Conservation (phyloP, 176 grass and related monocot genomes). For the Rhynchospora breviuscula region DNA sequence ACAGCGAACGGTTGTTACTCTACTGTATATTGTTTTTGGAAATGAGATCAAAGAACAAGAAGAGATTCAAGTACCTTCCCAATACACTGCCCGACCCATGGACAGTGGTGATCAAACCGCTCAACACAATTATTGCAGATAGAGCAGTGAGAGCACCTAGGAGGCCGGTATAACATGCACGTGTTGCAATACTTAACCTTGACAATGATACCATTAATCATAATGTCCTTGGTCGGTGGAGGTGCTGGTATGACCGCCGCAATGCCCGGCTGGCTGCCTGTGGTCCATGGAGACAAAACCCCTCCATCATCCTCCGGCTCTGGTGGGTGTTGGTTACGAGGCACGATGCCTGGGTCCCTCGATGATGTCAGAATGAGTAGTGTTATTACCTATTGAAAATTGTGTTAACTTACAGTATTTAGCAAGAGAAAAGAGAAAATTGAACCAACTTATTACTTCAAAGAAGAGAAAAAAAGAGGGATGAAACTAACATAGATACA, state of each 20-base stretch:
- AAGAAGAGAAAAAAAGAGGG: not conserved
- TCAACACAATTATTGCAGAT: conserved; percentile 97
- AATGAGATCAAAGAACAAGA: not conserved
- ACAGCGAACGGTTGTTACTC: not conserved
- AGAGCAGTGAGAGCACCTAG: conserved; percentile 84
- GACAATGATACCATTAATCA: conserved; percentile 58
- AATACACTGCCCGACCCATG: conserved; percentile 95
- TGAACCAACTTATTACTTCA: not conserved
- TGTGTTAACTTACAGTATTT: not conserved
- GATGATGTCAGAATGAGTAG: conserved; percentile 81
- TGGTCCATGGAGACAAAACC: conserved; percentile 17
- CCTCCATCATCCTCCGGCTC: conserved; percentile 38
- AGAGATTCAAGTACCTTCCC: conserved; percentile 43
- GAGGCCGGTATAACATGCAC: conserved; percentile 83
- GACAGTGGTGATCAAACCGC: conserved; percentile 91
- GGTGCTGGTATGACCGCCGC: conserved; percentile 14
- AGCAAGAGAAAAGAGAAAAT: not conserved
- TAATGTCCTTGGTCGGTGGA: conserved; percentile 56
- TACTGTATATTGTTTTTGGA: not conserved
- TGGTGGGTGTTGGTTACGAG: conserved; percentile 60
- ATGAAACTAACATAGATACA: conserved; percentile 57
- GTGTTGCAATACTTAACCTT: conserved; percentile 98
- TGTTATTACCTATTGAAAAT: conserved; percentile 41
- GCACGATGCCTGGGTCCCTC: conserved; percentile 76
- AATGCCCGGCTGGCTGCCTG: conserved; percentile 1